Evolutionary conservation across 257 asterid species (phyloP).

Genomic region (Lycium barbarum): DNA sequence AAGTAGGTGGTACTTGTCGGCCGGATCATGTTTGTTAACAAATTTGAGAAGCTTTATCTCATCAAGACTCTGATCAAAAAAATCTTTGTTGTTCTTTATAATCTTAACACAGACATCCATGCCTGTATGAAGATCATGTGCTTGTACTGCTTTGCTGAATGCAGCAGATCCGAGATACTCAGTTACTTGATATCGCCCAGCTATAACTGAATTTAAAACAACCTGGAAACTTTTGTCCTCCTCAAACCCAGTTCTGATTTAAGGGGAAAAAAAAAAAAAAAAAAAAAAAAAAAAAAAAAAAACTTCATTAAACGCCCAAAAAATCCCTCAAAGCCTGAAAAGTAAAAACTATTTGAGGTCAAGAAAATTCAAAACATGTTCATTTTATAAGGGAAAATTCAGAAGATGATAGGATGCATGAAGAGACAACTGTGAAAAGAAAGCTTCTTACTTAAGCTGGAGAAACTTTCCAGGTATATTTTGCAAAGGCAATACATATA

Average conservation of each 20-base stretch:
- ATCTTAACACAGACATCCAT: slow-evolving; percentile 46
- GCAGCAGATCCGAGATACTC: slow-evolving; percentile 50
- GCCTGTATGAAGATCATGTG: slow-evolving; percentile 46
- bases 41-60: slow-evolving; percentile 45
- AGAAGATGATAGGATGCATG: not conserved
- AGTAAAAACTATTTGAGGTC: slow-evolving; percentile 15
- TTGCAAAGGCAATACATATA: slow-evolving; percentile 22
- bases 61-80: slow-evolving; percentile 47
- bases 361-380: slow-evolving; percentile 6
- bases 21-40: slow-evolving; percentile 48
- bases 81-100: slow-evolving; percentile 45
- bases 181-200: slow-evolving; percentile 45
- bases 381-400: not conserved
- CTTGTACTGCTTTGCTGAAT: slow-evolving; percentile 47
- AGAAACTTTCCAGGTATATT: slow-evolving; percentile 10
- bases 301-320: slow-evolving; percentile 3
- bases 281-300: not conserved
- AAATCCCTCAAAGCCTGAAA: not conserved
- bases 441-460: slow-evolving; percentile 12
- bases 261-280: not conserved
- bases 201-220: slow-evolving; percentile 41
- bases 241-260: slow-evolving; percentile 45
- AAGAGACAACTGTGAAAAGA: not conserved
- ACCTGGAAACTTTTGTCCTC: slow-evolving; percentile 45
- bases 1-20: slow-evolving; percentile 41